Percentiles rank a stretch among this genome's conserved stretches.
These are phyloP conservation scores for Tephrocybe sp. DNA, from an alignment of 768 basidiomycete genomes.

Conservation along the genomic window DNA sequence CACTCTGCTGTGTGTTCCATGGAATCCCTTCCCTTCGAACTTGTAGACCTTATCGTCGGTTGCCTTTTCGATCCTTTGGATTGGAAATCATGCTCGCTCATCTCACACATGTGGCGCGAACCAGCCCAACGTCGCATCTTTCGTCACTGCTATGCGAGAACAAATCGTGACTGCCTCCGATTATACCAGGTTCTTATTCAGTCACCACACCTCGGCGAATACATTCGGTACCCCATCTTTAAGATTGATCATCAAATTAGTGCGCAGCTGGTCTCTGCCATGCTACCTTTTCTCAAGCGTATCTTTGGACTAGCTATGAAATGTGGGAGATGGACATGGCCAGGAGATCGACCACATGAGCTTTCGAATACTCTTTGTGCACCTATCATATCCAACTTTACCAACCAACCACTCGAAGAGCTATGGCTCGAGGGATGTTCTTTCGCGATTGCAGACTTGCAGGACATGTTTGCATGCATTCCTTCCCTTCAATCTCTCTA, in stretches of 20 bases:
- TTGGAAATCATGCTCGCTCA: constrained; percentile 23
- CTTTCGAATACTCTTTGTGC: constrained; percentile 1
- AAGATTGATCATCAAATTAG: constrained; percentile 2
- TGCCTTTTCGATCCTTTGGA: constrained; percentile 19
- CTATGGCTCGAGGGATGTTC: constrained; percentile 3
- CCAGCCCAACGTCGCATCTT: constrained; percentile 24
- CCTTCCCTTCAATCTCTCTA: not conserved
- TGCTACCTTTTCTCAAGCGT: not conserved
- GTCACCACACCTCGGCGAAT: not conserved
- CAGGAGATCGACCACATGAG: constrained; percentile 5
- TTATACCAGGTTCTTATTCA: not conserved
- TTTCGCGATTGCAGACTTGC: constrained; percentile 2
- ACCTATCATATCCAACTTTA: not conserved
- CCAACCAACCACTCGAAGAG: not conserved
- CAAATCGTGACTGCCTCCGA: not conserved
- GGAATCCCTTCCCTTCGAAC: constrained; percentile 22
- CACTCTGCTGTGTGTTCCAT: too few species aligned
- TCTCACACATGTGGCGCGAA: constrained; percentile 22
- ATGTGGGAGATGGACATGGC: constrained; percentile 4
- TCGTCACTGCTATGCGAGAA: not conserved
- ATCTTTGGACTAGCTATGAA: not conserved
- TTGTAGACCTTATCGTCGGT: constrained; percentile 26
- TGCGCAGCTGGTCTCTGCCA: not conserved
- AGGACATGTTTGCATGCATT: not conserved
- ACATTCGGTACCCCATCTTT: constrained; percentile 2